phyloP scores from a whole-genome alignment of 139 green algal genomes.

The Chlorella sp. region DNA sequence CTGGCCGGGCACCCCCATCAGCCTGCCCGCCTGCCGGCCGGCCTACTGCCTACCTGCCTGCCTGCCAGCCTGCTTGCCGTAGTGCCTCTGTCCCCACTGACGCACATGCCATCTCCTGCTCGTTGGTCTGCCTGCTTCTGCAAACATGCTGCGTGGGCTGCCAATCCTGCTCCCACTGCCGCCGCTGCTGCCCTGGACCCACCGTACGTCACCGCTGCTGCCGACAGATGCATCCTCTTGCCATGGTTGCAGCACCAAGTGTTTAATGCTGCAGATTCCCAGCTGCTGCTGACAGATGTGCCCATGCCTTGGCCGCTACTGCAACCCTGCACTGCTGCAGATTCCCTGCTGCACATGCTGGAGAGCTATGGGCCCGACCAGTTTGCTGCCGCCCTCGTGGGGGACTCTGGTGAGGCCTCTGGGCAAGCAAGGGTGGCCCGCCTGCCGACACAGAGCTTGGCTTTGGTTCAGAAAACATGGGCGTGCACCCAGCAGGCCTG shows the following conservation, averaged over 20 bases:
- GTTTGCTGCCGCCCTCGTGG: constrained; percentile 84
- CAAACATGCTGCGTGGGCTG: neutral
- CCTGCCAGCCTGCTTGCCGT: too few species aligned
- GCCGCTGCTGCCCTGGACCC: too few species aligned
- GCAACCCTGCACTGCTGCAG: constrained; percentile 30
- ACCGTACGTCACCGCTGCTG: neutral
- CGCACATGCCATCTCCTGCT: neutral
- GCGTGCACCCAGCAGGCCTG: too few species aligned
- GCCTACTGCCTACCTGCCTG: too few species aligned
- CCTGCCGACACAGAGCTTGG: too few species aligned
- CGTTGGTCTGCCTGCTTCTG: too few species aligned
- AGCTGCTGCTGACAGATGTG: neutral
- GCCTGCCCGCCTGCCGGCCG: neutral
- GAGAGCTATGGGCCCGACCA: constrained; percentile 67
- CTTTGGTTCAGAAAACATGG: too few species aligned
- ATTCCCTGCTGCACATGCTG: constrained; percentile 92
- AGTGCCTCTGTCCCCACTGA: neutral
- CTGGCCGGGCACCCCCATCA: neutral
- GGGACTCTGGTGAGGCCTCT: constrained; percentile 57
- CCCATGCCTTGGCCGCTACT: neutral
- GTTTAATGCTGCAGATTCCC: too few species aligned
- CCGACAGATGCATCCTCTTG: neutral
- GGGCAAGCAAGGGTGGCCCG: too few species aligned
- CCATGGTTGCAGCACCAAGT: neutral
- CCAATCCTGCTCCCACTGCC: neutral